phyloP scores from a whole-genome alignment of 2,329 filamentous ascomycete species.

The Zopfia rhizophila region DNA sequence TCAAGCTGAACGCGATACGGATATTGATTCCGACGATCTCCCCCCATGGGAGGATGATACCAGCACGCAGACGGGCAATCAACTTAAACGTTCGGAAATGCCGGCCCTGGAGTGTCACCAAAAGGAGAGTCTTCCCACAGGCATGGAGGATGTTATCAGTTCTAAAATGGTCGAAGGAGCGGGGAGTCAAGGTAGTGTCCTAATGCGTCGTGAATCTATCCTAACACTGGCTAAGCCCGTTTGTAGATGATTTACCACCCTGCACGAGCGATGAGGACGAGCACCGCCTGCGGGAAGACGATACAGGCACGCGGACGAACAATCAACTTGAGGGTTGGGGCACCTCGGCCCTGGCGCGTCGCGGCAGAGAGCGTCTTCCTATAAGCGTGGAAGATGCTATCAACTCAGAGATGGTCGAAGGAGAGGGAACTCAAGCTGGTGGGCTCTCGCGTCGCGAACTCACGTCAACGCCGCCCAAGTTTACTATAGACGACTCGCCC shows the following conservation, averaged over 20 bases:
- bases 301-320: no score
- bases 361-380: conserved; percentile 8
- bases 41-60: conserved; percentile 20
- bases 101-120: conserved; percentile 10
- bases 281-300: no score
- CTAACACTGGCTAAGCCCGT: no score
- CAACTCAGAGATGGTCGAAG: conserved; percentile 5
- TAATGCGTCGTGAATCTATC: conserved; percentile 6
- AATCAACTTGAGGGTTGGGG: no score
- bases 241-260: no score
- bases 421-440: conserved; percentile 17
- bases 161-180: conserved; percentile 5
- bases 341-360: no score
- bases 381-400: conserved; percentile 6
- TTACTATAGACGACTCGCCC: no score
- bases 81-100: conserved; percentile 15
- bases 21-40: no score
- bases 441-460: conserved; percentile 8
- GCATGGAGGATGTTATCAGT: conserved; percentile 3
- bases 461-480: conserved; percentile 17
- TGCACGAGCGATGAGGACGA: no score
- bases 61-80: conserved; percentile 13
- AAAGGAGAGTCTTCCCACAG: no score
- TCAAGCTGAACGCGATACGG: conserved; percentile 14
- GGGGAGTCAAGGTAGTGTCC: conserved; percentile 16